phyloP scores from a whole-genome alignment of 768 basidiomycete genomes.

The Lactarius vividus region DNA sequence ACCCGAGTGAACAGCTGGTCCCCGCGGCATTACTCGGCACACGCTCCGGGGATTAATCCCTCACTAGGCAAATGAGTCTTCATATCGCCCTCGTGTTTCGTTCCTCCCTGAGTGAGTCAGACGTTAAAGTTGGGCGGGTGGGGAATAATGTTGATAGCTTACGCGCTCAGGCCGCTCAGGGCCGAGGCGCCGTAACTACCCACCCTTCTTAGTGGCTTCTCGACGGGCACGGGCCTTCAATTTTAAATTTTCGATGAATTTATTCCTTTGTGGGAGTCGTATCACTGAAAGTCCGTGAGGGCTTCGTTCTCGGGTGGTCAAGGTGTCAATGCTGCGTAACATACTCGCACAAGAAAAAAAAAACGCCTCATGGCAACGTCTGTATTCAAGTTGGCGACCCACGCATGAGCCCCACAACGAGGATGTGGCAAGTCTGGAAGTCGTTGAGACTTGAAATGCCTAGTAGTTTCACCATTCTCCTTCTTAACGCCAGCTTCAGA shows the following conservation, averaged over 20 bases:
- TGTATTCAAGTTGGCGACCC: background rate
- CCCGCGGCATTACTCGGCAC: background rate
- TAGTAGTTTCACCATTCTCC: background rate
- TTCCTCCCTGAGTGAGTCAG: background rate
- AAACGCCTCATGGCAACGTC: background rate
- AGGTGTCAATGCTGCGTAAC: slow-evolving; percentile 1
- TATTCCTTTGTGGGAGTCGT: background rate
- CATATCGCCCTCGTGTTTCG: background rate
- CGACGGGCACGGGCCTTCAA: background rate
- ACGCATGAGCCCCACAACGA: background rate
- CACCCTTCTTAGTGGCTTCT: background rate
- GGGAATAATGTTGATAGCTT: background rate
- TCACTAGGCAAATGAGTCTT: background rate
- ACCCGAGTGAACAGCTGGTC: background rate
- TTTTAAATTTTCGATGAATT: background rate
- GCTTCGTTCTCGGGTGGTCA: background rate
- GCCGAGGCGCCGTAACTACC: background rate
- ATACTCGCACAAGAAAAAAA: background rate
- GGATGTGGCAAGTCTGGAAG: background rate
- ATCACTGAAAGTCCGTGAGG: background rate
- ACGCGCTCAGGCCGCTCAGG: background rate
- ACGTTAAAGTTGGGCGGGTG: background rate
- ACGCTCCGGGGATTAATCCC: background rate
- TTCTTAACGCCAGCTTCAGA: background rate
- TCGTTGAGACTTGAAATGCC: background rate